phyloP scores from a whole-genome alignment of 2,329 filamentous ascomycete species.

The Fusarium albosuccineum region DNA sequence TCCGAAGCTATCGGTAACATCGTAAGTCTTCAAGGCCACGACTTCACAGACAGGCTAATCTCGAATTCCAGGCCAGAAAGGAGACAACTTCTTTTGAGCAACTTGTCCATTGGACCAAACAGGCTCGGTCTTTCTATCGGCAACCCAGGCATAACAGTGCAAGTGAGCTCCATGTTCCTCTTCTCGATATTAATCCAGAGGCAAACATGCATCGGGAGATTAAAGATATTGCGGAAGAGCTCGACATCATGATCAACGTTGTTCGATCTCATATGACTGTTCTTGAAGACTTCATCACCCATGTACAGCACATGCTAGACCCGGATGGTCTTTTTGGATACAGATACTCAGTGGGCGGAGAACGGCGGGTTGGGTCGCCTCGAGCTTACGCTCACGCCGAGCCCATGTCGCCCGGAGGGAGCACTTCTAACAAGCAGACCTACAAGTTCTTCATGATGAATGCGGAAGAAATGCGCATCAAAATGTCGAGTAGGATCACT shows the following conservation, averaged over 20 bases:
- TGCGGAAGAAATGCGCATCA: neutral
- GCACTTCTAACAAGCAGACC: neutral
- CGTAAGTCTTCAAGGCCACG: neutral
- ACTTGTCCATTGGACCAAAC: neutral
- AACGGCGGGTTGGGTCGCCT: too few species aligned
- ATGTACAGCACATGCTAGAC: neutral
- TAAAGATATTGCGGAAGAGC: neutral
- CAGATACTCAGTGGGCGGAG: neutral
- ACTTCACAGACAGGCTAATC: too few species aligned
- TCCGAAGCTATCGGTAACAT: neutral
- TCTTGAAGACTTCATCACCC: neutral
- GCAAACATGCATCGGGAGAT: neutral
- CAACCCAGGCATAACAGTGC: neutral
- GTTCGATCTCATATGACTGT: neutral
- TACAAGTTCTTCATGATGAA: slow-evolving; percentile 2
- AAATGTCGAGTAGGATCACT: neutral
- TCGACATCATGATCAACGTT: neutral
- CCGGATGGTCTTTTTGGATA: neutral
- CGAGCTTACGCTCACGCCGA: neutral
- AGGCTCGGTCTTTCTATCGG: neutral
- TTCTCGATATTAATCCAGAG: neutral
- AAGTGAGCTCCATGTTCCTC: neutral
- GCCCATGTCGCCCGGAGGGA: neutral
- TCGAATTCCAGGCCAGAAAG: neutral
- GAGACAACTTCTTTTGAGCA: neutral